These are phyloP conservation scores for Chaetomium cochliodes DNA, from an alignment of 495 filamentous ascomycete genomes.

Conservation along the genomic window DNA sequence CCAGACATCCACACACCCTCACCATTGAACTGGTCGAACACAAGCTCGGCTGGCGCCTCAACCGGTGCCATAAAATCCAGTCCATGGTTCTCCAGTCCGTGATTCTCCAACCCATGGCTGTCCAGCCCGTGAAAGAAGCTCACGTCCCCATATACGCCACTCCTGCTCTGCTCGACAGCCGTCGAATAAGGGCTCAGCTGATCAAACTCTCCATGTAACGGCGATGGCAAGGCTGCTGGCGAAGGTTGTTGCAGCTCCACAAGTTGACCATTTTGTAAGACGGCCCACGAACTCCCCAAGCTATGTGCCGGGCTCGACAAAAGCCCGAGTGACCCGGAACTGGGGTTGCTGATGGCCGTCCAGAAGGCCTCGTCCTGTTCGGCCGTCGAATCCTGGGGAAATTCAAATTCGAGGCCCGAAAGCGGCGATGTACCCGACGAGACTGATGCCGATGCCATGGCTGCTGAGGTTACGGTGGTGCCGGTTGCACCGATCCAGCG, in stretches of 20 bases:
- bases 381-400: conserved; percentile 22
- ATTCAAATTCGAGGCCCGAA: conserved; percentile 31
- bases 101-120: conserved; percentile 29
- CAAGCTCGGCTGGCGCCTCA: conserved; percentile 6
- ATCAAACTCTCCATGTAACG: conserved; percentile 27
- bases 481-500: neutral
- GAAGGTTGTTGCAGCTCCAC: conserved; percentile 28
- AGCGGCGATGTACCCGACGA: conserved; percentile 31
- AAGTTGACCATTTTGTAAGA: conserved; percentile 33
- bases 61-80: conserved; percentile 25
- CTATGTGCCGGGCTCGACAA: conserved; percentile 45
- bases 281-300: conserved; percentile 43
- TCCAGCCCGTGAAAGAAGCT: conserved; percentile 24
- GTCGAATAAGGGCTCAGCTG: conserved; percentile 17
- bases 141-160: conserved; percentile 21
- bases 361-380: conserved; percentile 32
- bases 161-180: conserved; percentile 26
- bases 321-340: conserved; percentile 30
- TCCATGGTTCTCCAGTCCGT: conserved; percentile 23
- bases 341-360: conserved; percentile 30
- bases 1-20: conserved; percentile 5
- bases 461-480: neutral
- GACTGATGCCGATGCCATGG: conserved; percentile 41
- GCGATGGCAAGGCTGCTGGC: conserved; percentile 30
- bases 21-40: conserved; percentile 26